These are phyloP conservation scores for Tothia fuscella DNA, from an alignment of 2,329 filamentous ascomycete genomes.

Conservation along the genomic window DNA sequence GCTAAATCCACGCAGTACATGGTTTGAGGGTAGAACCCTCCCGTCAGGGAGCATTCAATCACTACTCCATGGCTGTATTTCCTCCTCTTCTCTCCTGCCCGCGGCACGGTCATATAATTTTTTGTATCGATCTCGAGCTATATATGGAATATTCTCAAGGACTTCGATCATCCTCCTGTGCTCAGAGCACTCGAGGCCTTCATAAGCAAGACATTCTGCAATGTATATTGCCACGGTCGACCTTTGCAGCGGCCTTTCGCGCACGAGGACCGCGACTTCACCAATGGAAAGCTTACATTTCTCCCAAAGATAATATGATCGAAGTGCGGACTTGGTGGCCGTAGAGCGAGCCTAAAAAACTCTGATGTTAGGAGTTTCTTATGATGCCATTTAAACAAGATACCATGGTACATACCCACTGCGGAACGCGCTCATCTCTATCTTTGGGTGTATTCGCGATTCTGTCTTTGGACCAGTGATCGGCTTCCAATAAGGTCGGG, in stretches of 20 bases:
- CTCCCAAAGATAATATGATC: constrained; percentile 55
- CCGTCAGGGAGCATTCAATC: too few relatives aligned
- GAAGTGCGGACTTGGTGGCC: constrained; percentile 27
- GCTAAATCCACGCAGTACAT: too few relatives aligned
- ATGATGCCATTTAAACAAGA: background rate
- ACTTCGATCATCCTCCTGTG: too few relatives aligned
- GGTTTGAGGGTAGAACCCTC: too few relatives aligned
- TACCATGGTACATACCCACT: background rate
- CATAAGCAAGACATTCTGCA: constrained; percentile 35
- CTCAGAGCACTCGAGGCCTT: background rate
- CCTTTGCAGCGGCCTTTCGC: constrained; percentile 46
- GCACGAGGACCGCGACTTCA: constrained; percentile 43
- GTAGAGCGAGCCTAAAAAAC: background rate
- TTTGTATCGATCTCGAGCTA: too few relatives aligned
- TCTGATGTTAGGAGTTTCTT: background rate
- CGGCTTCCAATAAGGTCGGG: background rate
- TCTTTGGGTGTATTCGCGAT: background rate
- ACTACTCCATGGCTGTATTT: too few relatives aligned
- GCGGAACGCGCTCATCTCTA: background rate
- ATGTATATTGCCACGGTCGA: constrained; percentile 49
- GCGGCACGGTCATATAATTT: too few relatives aligned
- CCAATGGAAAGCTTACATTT: constrained; percentile 38
- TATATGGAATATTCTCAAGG: too few relatives aligned
- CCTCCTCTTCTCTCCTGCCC: too few relatives aligned
- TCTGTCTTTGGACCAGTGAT: background rate